Percentiles rank a stretch among this genome's conserved stretches.
Evolutionary conservation across 2,329 filamentous ascomycete species (phyloP).

Genomic region (Aspergillus fumigatiaffinis): DNA sequence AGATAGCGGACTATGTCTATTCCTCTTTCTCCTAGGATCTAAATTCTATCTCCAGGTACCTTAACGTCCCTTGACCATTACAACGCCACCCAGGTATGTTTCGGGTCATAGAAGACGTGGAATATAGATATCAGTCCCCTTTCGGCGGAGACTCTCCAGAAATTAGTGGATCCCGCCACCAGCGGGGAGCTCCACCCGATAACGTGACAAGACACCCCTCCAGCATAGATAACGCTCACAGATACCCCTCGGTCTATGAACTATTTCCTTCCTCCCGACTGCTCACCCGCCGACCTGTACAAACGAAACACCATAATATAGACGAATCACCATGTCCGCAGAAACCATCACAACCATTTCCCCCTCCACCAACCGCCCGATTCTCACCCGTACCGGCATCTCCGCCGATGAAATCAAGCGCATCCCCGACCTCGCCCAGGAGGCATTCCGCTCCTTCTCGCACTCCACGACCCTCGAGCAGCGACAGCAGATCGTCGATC

Average conservation of each 20-base stretch:
- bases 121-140: too few species aligned
- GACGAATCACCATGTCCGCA: constrained; percentile 39
- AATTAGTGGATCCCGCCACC: constrained; percentile 4
- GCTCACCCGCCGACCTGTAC: constrained; percentile 3
- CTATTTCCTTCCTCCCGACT: constrained; percentile 4
- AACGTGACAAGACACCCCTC: constrained; percentile 8
- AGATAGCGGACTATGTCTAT: background rate
- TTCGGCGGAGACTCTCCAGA: too few species aligned
- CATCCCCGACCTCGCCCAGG: constrained; percentile 67
- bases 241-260: background rate
- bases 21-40: too few species aligned
- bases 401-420: constrained; percentile 65
- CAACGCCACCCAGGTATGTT: too few species aligned
- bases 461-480: constrained; percentile 72
- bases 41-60: background rate
- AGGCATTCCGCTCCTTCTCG: constrained; percentile 73
- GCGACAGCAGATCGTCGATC: constrained; percentile 75
- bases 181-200: constrained; percentile 6
- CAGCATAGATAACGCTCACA: background rate
- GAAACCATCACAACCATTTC: constrained; percentile 76
- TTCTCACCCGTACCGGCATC: constrained; percentile 74
- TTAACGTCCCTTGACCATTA: too few species aligned
- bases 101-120: too few species aligned
- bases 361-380: constrained; percentile 78
- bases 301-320: background rate